Percentiles rank a stretch among this genome's conserved stretches.
Evolutionary conservation across 441 rosid genomes (phyloP).

Genomic region (Euphorbia celastroides): DNA sequence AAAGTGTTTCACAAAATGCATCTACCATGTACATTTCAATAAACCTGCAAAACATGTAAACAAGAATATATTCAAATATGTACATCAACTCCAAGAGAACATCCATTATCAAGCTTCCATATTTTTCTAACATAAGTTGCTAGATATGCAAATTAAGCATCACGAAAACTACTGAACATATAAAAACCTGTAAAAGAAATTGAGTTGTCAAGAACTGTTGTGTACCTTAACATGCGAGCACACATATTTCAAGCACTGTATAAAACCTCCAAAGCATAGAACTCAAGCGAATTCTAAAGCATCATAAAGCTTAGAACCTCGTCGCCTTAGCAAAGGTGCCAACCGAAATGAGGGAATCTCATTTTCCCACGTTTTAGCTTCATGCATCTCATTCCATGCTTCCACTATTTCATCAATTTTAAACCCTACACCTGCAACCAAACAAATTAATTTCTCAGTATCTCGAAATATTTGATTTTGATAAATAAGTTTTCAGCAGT

Average conservation of each 20-base stretch:
- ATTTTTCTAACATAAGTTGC: not conserved
- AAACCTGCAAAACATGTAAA: too few relatives aligned
- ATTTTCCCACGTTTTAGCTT: conserved; percentile 68
- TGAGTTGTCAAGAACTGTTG: not conserved
- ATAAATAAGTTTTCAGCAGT: not conserved
- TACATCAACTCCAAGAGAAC: conserved; percentile 1
- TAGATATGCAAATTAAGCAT: not conserved
- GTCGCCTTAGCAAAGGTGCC: conserved; percentile 76
- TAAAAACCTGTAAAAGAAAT: not conserved
- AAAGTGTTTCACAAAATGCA: conserved; percentile 2
- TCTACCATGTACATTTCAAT: conserved; percentile 2
- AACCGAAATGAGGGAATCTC: conserved; percentile 77
- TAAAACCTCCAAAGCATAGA: not conserved
- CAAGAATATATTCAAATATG: too few relatives aligned
- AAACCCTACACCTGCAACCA: conserved; percentile 62
- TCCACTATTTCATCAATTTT: conserved; percentile 84
- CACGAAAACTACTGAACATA: not conserved
- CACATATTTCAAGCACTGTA: conserved; percentile 1
- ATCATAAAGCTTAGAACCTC: conserved; percentile 61
- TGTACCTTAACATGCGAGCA: conserved; percentile 14
- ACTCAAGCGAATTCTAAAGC: conserved; percentile 54
- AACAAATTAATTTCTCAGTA: conserved; percentile 11
- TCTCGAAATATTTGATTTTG: conserved; percentile 6
- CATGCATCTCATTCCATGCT: conserved; percentile 97
- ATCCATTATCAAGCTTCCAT: not conserved